phyloP scores from a whole-genome alignment of 164 flowering plant genomes.

The Macadamia tetraphylla region DNA sequence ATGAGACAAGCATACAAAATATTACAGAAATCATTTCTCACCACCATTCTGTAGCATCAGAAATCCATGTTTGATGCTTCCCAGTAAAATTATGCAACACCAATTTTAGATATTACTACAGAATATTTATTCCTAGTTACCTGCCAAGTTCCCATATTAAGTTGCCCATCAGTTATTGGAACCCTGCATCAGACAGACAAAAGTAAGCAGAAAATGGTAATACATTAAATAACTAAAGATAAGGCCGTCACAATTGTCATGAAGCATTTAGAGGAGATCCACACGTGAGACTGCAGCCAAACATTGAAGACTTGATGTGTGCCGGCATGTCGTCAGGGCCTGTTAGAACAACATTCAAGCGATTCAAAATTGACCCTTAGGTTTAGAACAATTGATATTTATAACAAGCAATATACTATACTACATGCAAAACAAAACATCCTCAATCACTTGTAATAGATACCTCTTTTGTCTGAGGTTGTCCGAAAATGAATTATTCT shows the following conservation, averaged over 20 bases:
- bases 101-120: not conserved
- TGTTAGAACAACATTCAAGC: slow-evolving; percentile 25
- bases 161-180: slow-evolving; percentile 80
- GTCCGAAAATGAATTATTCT: too few species aligned
- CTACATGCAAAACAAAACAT: too few species aligned
- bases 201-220: not conserved
- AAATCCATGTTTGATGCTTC: not conserved
- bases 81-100: not conserved
- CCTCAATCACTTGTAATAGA: too few species aligned
- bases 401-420: not conserved
- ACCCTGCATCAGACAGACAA: slow-evolving; percentile 42
- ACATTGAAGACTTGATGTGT: slow-evolving; percentile 65
- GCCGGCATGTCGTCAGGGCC: slow-evolving; percentile 99
- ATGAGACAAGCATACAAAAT: too few species aligned
- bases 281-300: slow-evolving; percentile 85
- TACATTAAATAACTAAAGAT: not conserved
- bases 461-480: too few species aligned
- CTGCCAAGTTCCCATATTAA: slow-evolving; percentile 99
- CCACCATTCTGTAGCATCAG: not conserved
- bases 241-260: not conserved
- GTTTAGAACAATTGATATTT: not conserved
- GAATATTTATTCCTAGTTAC: slow-evolving; percentile 23
- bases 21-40: too few species aligned
- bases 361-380: slow-evolving; percentile 1
- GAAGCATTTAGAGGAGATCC: slow-evolving; percentile 13